Conservation (phyloP, 2,329 filamentous ascomycete genomes). For the Alternaria consortialis region DNA sequence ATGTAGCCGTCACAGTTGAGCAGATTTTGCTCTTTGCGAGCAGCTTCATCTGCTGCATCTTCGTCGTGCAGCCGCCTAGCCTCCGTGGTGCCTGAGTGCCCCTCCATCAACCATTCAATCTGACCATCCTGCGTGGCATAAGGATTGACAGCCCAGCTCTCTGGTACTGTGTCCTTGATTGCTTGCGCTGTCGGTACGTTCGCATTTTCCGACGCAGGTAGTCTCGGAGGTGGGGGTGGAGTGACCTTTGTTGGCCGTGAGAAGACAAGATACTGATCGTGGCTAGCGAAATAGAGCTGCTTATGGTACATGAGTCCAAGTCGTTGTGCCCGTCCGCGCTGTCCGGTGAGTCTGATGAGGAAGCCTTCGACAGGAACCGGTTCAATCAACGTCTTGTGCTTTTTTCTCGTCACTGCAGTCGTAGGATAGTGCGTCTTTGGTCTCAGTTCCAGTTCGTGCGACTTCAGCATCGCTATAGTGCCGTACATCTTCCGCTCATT, state of each 20-base stretch:
- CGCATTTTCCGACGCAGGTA: conserved; percentile 55
- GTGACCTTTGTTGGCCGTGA: conserved; percentile 66
- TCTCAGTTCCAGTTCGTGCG: conserved; percentile 72
- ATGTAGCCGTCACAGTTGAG: conserved; percentile 70
- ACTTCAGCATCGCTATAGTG: conserved; percentile 71
- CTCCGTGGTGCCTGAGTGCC: conserved; percentile 52
- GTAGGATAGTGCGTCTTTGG: conserved; percentile 72
- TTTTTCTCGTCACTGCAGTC: conserved; percentile 52
- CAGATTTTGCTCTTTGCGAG: conserved; percentile 67
- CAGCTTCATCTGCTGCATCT: conserved; percentile 67
- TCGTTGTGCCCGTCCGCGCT: conserved; percentile 66
- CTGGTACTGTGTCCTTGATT: conserved; percentile 65
- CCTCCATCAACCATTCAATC: conserved; percentile 65
- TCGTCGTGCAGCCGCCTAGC: conserved; percentile 62
- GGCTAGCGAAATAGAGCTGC: conserved; percentile 70
- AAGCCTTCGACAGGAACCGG: conserved; percentile 72
- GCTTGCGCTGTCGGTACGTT: conserved; percentile 63
- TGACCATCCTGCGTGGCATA: conserved; percentile 64
- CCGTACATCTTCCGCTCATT: conserved; percentile 76
- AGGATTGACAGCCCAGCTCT: conserved; percentile 69
- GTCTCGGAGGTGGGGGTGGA: conserved; percentile 66
- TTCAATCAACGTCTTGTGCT: conserved; percentile 60
- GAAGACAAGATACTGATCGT: conserved; percentile 71
- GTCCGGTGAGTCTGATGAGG: conserved; percentile 70
- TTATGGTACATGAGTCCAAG: conserved; percentile 71